phyloP scores from a whole-genome alignment of 306 rosid genomes.

The Citrullus mucosospermus region DNA sequence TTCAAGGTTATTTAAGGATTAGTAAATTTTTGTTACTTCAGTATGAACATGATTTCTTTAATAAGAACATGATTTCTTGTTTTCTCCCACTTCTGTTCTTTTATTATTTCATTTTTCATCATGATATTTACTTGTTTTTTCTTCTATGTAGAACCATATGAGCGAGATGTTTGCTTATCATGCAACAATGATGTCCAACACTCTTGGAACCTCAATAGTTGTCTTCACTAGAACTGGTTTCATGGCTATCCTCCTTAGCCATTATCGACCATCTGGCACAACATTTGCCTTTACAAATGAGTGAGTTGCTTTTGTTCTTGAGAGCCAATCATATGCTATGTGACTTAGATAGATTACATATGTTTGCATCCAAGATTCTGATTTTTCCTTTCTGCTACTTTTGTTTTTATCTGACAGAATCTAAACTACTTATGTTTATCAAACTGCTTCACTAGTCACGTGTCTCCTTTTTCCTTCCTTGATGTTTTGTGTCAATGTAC shows the following conservation, averaged over 20 bases:
- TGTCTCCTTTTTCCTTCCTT: background rate
- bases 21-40: background rate
- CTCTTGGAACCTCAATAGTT: constrained; percentile 90
- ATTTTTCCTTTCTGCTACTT: background rate
- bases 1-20: constrained; percentile 50
- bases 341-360: background rate
- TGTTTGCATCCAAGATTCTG: background rate
- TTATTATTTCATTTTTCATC: background rate
- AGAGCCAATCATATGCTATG: background rate
- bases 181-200: constrained; percentile 97
- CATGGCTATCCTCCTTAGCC: constrained; percentile 83
- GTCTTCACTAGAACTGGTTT: constrained; percentile 91
- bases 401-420: background rate
- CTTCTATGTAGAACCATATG: constrained; percentile 72
- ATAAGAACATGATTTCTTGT: background rate
- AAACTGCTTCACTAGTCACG: background rate
- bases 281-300: constrained; percentile 86
- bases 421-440: background rate
- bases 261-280: constrained; percentile 86
- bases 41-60: background rate
- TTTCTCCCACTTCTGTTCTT: background rate
- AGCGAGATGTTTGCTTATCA: constrained; percentile 99
- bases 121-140: constrained; percentile 1
- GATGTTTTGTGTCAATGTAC: background rate
- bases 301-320: constrained; percentile 38